Conservation (phyloP, 306 rosid genomes). For the Morella rubra region DNA sequence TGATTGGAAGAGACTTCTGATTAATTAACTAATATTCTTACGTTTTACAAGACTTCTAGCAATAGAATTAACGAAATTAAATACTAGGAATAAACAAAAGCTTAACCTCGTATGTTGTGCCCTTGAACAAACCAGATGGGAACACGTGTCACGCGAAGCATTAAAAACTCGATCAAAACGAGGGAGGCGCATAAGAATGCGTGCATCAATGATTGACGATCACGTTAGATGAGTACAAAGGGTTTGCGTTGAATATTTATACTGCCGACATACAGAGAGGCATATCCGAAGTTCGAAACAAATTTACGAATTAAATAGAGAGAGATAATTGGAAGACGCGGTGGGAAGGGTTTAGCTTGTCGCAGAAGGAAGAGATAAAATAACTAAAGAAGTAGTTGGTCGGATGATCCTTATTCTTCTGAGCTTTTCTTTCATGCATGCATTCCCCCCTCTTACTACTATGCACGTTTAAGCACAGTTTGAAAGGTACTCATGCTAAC, state of each 20-base stretch:
- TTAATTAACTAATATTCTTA: background rate
- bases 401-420: background rate
- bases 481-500: no score
- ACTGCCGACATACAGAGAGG: constrained; percentile 19
- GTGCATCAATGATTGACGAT: constrained; percentile 42
- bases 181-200: constrained; percentile 28
- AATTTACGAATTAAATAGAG: background rate
- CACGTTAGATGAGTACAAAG: constrained; percentile 30
- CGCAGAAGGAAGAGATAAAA: background rate
- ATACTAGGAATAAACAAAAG: constrained; percentile 4
- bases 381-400: background rate
- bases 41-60: background rate
- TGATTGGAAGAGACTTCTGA: constrained; percentile 25
- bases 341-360: background rate
- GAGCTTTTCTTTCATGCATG: background rate
- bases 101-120: constrained; percentile 25
- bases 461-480: background rate
- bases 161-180: background rate
- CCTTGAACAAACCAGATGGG: background rate
- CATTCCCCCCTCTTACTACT: background rate
- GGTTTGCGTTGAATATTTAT: constrained; percentile 17
- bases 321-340: background rate
- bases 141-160: background rate
- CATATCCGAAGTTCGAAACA: constrained; percentile 24
- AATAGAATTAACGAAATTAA: background rate